A percentile compares a stretch with the other conserved stretches of the same genome.
These are phyloP conservation scores for Sugiyamaella neomexicana DNA, from an alignment of 1,139 yeast genomes.

Conservation along the genomic window DNA sequence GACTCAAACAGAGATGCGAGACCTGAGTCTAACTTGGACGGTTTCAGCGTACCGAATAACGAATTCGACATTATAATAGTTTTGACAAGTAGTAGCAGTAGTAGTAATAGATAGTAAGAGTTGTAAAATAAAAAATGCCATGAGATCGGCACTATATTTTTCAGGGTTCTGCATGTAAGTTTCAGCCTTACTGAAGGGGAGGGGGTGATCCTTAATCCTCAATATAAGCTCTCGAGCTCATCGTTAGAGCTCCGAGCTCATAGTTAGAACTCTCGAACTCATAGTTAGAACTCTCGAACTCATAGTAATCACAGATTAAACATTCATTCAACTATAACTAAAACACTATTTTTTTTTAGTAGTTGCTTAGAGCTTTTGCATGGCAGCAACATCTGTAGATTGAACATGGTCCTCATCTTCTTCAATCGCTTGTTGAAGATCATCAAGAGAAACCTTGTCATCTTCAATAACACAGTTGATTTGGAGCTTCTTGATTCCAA, in stretches of 20 bases:
- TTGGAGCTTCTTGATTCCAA: slow-evolving; percentile 99
- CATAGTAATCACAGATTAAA: too few relatives aligned
- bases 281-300: too few relatives aligned
- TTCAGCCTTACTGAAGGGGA: neutral
- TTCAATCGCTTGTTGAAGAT: slow-evolving; percentile 79
- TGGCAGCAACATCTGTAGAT: slow-evolving; percentile 97
- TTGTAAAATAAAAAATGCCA: neutral
- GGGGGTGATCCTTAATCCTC: too few relatives aligned
- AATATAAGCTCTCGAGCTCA: too few relatives aligned
- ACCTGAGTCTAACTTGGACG: slow-evolving; percentile 3
- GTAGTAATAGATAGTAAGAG: neutral
- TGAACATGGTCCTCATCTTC: slow-evolving; percentile 99
- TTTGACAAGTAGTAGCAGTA: neutral
- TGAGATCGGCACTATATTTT: slow-evolving; percentile 2
- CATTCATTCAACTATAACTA: neutral
- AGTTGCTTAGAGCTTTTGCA: slow-evolving; percentile 81
- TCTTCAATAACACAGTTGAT: slow-evolving; percentile 98
- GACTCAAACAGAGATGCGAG: slow-evolving; percentile 9
- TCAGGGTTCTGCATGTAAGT: slow-evolving; percentile 1
- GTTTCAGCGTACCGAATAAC: slow-evolving; percentile 8
- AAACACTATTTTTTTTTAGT: neutral
- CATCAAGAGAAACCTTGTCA: slow-evolving; percentile 90
- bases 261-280: too few relatives aligned
- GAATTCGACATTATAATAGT: slow-evolving; percentile 15
- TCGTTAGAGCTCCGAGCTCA: too few relatives aligned